Conservation (phyloP, 2,329 filamentous ascomycete species). For the Aspergillus clavatus region DNA sequence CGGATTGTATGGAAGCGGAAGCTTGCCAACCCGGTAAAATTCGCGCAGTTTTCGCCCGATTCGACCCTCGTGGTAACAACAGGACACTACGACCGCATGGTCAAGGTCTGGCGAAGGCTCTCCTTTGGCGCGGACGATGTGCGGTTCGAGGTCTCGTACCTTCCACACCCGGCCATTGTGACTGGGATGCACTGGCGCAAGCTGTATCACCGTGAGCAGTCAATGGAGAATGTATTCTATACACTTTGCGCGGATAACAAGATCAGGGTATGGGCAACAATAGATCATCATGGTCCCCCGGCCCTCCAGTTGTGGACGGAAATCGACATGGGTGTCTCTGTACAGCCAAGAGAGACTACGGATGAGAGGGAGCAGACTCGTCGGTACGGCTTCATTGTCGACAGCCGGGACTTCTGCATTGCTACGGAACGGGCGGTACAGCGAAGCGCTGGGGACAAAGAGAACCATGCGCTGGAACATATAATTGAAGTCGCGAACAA, state of each 20-base stretch:
- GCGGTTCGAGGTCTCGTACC: constrained; percentile 84
- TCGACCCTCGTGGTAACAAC: constrained; percentile 80
- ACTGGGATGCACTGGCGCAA: constrained; percentile 81
- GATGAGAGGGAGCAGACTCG: constrained; percentile 38
- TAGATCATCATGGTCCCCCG: constrained; percentile 65
- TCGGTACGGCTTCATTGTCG: constrained; percentile 74
- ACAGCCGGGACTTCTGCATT: constrained; percentile 71
- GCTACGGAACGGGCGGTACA: constrained; percentile 74
- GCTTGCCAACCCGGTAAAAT: constrained; percentile 68
- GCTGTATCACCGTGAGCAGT: constrained; percentile 70
- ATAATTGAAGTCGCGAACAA: constrained; percentile 80
- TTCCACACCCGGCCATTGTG: constrained; percentile 77
- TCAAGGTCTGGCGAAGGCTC: constrained; percentile 89
- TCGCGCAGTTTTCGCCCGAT: constrained; percentile 78
- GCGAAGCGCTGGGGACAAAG: constrained; percentile 53
- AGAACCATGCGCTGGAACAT: constrained; percentile 72
- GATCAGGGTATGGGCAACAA: constrained; percentile 77
- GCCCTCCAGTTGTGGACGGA: constrained; percentile 74
- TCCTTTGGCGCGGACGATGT: constrained; percentile 79
- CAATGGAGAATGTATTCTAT: constrained; percentile 80
- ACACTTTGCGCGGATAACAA: constrained; percentile 78
- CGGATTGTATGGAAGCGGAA: constrained; percentile 65
- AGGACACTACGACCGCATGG: constrained; percentile 70
- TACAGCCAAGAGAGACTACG: constrained; percentile 52
- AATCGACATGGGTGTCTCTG: constrained; percentile 69